Evolutionary conservation across 257 asterid species (phyloP).

Genomic region (Salvia hispanica): DNA sequence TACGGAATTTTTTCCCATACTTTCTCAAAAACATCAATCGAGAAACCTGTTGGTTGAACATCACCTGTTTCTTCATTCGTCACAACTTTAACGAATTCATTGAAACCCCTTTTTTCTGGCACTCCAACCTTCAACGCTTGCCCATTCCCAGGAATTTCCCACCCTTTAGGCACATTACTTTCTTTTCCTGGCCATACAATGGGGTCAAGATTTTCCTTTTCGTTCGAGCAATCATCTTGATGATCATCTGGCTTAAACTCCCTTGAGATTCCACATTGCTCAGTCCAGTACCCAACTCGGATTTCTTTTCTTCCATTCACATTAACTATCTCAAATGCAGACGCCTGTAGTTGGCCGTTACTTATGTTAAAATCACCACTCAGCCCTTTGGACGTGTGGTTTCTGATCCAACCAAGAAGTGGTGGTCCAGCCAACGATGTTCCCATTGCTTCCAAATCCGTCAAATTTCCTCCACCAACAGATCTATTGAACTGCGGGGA

Average conservation of each 20-base stretch:
- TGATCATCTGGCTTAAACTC: not conserved
- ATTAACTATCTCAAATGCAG: conserved; percentile 50
- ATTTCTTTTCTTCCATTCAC: conserved; percentile 39
- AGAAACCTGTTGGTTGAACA: conserved; percentile 38
- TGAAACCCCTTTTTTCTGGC: conserved; percentile 38
- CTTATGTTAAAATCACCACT: conserved; percentile 47
- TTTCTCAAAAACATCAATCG: conserved; percentile 42
- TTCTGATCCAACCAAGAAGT: conserved; percentile 35
- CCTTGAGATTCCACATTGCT: conserved; percentile 24
- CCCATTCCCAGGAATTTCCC: conserved; percentile 50
- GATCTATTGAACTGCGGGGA: conserved; percentile 15
- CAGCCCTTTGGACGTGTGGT: conserved; percentile 36
- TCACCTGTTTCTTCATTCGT: conserved; percentile 39
- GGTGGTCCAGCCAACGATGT: conserved; percentile 41
- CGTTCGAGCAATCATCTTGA: no score
- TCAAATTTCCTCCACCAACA: conserved; percentile 2
- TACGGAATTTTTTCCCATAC: conserved; percentile 40
- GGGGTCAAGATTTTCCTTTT: not conserved
- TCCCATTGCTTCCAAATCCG: conserved; percentile 45
- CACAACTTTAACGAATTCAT: conserved; percentile 37
- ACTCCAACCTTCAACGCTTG: conserved; percentile 47
- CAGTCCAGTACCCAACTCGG: conserved; percentile 13
- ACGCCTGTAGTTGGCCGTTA: conserved; percentile 41
- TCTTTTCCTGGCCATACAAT: conserved; percentile 58
- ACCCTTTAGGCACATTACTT: conserved; percentile 44